Percentiles rank a stretch among this genome's conserved stretches.
These are phyloP conservation scores for Coelastrella sp. DNA, from an alignment of 139 green algal species.

Conservation along the genomic window DNA sequence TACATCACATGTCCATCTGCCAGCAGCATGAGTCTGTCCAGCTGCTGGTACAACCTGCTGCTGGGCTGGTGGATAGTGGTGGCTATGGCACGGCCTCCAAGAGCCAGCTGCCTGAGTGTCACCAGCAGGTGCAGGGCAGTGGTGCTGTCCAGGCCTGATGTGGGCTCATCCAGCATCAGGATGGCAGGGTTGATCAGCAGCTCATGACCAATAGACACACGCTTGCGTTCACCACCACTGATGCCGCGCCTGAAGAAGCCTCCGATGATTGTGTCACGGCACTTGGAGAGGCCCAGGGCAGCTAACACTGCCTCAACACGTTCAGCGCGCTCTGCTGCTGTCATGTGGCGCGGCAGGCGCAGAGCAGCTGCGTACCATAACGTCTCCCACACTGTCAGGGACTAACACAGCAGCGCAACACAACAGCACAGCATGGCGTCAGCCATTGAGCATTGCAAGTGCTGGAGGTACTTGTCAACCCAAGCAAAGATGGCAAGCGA, in stretches of 20 bases:
- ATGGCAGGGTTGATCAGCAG: slow-evolving; percentile 95
- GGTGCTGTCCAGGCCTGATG: slow-evolving; percentile 88
- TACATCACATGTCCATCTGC: slow-evolving; percentile 84
- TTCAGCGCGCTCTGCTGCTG: slow-evolving; percentile 63
- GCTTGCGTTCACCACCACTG: slow-evolving; percentile 95
- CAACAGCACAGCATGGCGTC: background rate
- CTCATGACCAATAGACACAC: slow-evolving; percentile 86
- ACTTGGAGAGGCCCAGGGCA: slow-evolving; percentile 79
- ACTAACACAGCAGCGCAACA: background rate
- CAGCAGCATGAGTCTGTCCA: slow-evolving; percentile 79
- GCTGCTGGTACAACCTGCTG: slow-evolving; percentile 83
- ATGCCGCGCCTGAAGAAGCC: slow-evolving; percentile 88
- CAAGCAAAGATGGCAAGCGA: background rate
- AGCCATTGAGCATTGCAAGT: background rate
- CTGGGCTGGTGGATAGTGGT: slow-evolving; percentile 97
- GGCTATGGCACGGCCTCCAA: slow-evolving; percentile 77
- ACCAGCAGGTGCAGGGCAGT: slow-evolving; percentile 88
- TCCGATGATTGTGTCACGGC: slow-evolving; percentile 91
- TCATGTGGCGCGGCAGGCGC: slow-evolving; percentile 81
- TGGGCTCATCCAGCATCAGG: slow-evolving; percentile 85
- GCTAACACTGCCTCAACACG: slow-evolving; percentile 81
- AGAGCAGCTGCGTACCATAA: slow-evolving; percentile 88
- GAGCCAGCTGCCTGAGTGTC: slow-evolving; percentile 73
- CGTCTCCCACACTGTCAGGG: slow-evolving; percentile 58
- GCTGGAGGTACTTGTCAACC: background rate